Percentiles rank a stretch among this genome's conserved stretches.
These are phyloP conservation scores for Monosporascus ibericus DNA, from an alignment of 2,329 filamentous ascomycete genomes.

Conservation along the genomic window DNA sequence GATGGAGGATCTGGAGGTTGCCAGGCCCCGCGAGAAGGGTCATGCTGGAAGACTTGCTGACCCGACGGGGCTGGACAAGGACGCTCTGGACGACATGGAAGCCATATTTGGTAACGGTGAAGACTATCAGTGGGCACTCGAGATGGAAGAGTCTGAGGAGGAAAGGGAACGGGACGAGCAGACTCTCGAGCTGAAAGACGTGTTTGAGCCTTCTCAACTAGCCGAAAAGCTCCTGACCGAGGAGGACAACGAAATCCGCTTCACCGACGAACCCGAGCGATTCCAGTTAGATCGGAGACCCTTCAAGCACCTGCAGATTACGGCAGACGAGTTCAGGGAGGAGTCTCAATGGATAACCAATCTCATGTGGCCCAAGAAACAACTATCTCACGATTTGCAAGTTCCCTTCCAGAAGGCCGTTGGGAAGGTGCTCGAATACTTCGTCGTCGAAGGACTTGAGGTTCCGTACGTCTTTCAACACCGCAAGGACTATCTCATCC, in stretches of 20 bases:
- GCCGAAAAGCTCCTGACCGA: conserved; percentile 93
- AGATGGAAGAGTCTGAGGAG: conserved; percentile 81
- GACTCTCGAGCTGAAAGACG: conserved; percentile 88
- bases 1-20: conserved; percentile 83
- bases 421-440: conserved; percentile 88
- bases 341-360: conserved; percentile 90
- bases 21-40: conserved; percentile 67
- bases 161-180: conserved; percentile 73
- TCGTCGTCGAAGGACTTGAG: conserved; percentile 90
- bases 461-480: conserved; percentile 98
- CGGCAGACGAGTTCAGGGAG: conserved; percentile 80
- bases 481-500: conserved; percentile 94
- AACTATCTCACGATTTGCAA: conserved; percentile 63
- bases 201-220: conserved; percentile 94
- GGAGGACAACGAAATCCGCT: conserved; percentile 85
- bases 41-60: conserved; percentile 66
- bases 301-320: conserved; percentile 76
- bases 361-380: conserved; percentile 83
- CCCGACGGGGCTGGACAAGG: conserved; percentile 80
- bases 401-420: conserved; percentile 83
- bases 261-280: conserved; percentile 84
- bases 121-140: conserved; percentile 92
- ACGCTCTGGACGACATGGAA: conserved; percentile 91
- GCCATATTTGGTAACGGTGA: conserved; percentile 92
- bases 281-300: conserved; percentile 87